These are phyloP conservation scores for Populus tomentosa DNA, from an alignment of 441 rosid species.

Conservation along the genomic window DNA sequence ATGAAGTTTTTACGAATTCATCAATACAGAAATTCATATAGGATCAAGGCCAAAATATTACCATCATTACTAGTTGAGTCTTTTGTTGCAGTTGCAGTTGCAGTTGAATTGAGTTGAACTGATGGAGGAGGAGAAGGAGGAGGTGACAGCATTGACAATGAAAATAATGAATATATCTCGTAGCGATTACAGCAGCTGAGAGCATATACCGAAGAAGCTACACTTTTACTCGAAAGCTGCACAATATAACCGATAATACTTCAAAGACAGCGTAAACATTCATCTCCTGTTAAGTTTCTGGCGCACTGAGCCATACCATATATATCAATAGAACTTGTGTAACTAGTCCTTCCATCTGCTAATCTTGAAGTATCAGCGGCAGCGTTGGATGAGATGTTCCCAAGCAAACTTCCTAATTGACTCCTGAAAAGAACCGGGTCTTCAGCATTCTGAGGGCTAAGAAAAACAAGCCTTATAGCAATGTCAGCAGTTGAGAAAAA, in stretches of 20 bases:
- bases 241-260: slow-evolving; percentile 9
- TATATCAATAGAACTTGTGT: slow-evolving; percentile 8
- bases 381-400: slow-evolving; percentile 11
- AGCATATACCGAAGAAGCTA: slow-evolving; percentile 15
- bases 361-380: slow-evolving; percentile 21
- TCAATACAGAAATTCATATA: background rate
- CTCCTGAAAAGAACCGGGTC: slow-evolving; percentile 7
- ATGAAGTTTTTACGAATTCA: too few relatives aligned
- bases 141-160: background rate
- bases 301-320: slow-evolving; percentile 30
- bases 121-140: background rate
- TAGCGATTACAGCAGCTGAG: slow-evolving; percentile 28
- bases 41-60: background rate
- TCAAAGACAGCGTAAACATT: slow-evolving; percentile 27
- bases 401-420: slow-evolving; percentile 14
- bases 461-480: background rate
- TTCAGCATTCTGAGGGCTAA: background rate
- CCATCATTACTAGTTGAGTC: slow-evolving; percentile 11
- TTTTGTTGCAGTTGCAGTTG: background rate
- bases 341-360: slow-evolving; percentile 14
- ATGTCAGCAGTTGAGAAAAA: slow-evolving; percentile 11
- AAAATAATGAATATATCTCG: slow-evolving; percentile 21
- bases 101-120: background rate
- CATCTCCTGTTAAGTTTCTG: slow-evolving; percentile 16
- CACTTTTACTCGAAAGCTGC: background rate